Evolutionary conservation across 768 basidiomycete genomes (phyloP), one percentile per base, ranked within the genome.

Genomic region (Suillus clintonianus): DNA sequence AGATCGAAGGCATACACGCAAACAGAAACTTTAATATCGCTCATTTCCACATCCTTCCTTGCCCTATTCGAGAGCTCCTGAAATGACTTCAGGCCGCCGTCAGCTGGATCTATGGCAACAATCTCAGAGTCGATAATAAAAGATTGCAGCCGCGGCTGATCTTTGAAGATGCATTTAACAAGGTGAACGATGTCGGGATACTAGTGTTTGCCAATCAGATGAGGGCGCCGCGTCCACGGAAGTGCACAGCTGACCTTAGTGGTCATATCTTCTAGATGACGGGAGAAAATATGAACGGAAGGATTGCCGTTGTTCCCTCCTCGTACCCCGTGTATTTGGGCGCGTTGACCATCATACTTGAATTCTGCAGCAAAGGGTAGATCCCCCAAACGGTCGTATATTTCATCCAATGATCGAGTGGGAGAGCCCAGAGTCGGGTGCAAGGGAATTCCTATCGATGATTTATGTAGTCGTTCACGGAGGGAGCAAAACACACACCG

Each of bases 251-350:
- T 66, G 71, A 86, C 91, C 82, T 97, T 95, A 64, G 87, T 86
- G 1, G 93, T 95, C 95, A 95, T 95, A 70, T 95, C 89, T 77
- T 96, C 94, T 37, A 97, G 79, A 79, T 95, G 93, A 61, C 94
- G 87, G 64, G 91, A 93, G 78, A 97, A 97, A 56, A 96, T 81
- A 59, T 86, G 85, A 47, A 93, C 83, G 11, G 67, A 69, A 36
- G 71, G 60, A 13, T 71, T 68, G 4, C 73, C 69, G 15, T 70
- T 71, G 65, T 66, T 73, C 48, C 60, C 70, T 22, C 55, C 62
- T 67, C 61, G 65, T 63, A 14, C 82, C 27, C 56, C 89, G 71
- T 92, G 91, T n/a, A 92, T 88, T 74, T 93, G 92, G 22, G 89
- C 92, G 56, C 90, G 84, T 70, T 93, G 91, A 22, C 90, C 95